Evolutionary conservation across 441 rosid genomes (phyloP), one percentile per base, ranked within the genome.

Genomic region (Isatis lusitanica): DNA sequence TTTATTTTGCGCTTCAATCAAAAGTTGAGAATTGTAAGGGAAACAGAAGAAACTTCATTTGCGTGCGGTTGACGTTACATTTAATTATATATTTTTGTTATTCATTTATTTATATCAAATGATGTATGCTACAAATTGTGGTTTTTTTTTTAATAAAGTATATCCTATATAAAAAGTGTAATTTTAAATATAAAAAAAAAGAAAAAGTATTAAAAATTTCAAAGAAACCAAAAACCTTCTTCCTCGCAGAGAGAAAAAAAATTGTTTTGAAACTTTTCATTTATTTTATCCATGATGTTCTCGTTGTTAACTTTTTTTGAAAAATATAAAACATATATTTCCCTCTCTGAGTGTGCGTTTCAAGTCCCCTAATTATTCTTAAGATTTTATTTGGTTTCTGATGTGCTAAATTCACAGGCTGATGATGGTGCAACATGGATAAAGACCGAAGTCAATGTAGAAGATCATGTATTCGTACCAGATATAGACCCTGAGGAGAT

Each of bases 401-500:
- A 10, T 58, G 63, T 35, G 62, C n/a, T 33, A 35, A 35, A 9
- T 12, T 58, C 4, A 58, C 44, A 58, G 83, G 36, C 42, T 7
- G 58, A 28, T 12, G 70, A 78, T 44, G 67, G 74, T 52, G 18
- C 50, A 50, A 83, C 42, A 61, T 85, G 86, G 88, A 61, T 79
- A 13, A 70, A 48, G 12, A 83, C 85, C n/a, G 18, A 62, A 35
- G 78, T 83, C 17, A 74, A 73, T 50, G 16, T 85, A 13, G 80
- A 85, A 26, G 64, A 82, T 24, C 88, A 85, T 55, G 82, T 77
- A 26, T 33, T 33, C 7, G 62, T 78, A 55, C 81, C 77, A 5
- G 36, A 61, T 0, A 5, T 83, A 18, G 85, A 79, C 68, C 68
- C 13, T 4, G 70, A 78, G 4, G 56, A 68, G 12, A 40, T 28